Conservation (phyloP, 345 rosid genomes). For the Citrus mangshanensis region DNA sequence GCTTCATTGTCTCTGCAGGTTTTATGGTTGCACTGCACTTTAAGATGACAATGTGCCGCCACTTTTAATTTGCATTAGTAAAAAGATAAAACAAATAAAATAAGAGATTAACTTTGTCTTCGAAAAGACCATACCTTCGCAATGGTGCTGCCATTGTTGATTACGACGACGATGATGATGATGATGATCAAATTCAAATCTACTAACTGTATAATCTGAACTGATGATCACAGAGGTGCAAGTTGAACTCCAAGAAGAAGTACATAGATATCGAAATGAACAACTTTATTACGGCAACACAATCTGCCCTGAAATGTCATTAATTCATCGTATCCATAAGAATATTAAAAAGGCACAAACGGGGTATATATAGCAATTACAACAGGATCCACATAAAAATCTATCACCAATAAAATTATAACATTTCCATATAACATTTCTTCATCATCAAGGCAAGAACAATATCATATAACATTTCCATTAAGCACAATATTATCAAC, state of each 20-base stretch:
- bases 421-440: too few relatives aligned
- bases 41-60: conserved; percentile 13
- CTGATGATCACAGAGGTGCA: conserved; percentile 11
- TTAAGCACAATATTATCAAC: too few relatives aligned
- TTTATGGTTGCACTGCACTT: conserved; percentile 43
- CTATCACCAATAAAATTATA: too few relatives aligned
- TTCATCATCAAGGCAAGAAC: too few relatives aligned
- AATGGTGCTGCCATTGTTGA: conserved; percentile 29
- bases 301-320: not conserved
- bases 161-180: not conserved
- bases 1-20: conserved; percentile 70
- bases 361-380: too few relatives aligned
- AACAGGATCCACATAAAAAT: too few relatives aligned
- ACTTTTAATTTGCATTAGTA: not conserved
- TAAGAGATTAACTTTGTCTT: not conserved
- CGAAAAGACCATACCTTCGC: conserved; percentile 36
- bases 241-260: conserved; percentile 20
- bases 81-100: not conserved
- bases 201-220: conserved; percentile 12
- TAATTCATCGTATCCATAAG: too few relatives aligned
- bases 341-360: too few relatives aligned
- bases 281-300: not conserved
- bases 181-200: conserved; percentile 5
- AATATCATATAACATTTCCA: too few relatives aligned
- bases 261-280: not conserved